Evolutionary conservation across 495 filamentous ascomycete species (phyloP), one percentile per base, ranked within the genome.

Genomic region (Penicillium lividum): DNA sequence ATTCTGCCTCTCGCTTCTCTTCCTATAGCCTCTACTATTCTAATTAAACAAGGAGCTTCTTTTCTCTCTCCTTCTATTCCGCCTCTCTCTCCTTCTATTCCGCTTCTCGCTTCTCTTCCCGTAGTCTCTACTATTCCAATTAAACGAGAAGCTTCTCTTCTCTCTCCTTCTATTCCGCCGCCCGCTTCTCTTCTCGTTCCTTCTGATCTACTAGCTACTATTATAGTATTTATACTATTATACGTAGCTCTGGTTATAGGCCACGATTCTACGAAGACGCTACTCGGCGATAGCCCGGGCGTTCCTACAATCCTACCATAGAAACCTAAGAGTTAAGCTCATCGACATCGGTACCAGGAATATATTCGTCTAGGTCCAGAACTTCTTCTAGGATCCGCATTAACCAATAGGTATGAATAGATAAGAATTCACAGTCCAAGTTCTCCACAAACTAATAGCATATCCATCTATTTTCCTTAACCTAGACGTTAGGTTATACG

Each of bases 231-330:
- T 54, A 36, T 15, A 54, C 51, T 36, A 54, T 44, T 15, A 54
- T 54, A 29, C 51, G 51, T 54, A 54, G 51, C 51, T 54, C 51
- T 25, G 51, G 51, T 13, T 54, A 29, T 40, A 54, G 38, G 8
- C 51, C 51, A 44, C 51, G 51, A 54, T 54, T 54, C 51, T 54
- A 36, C 36, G 51, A 54, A 22, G 51, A 54, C 44, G 51, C 25
- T 22, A 18, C 51, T 30, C 51, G 44, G 36, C 51, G 51, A 44
- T 44, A 54, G 29, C 51, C 36, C 36, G 33, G 51, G 7, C 51
- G 51, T 54, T 54, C 51, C 51, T 43, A 38, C 51, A 29, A 54
- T 54, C 51, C 51, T 18, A 40, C 51, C 34, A 54, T 28, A 25
- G 51, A 54, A 2, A 54, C n/a, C 38, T 54, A 15, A 31, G 38